Conservation (phyloP, 176 grass and related monocot species). For the Lolium rigidum region DNA sequence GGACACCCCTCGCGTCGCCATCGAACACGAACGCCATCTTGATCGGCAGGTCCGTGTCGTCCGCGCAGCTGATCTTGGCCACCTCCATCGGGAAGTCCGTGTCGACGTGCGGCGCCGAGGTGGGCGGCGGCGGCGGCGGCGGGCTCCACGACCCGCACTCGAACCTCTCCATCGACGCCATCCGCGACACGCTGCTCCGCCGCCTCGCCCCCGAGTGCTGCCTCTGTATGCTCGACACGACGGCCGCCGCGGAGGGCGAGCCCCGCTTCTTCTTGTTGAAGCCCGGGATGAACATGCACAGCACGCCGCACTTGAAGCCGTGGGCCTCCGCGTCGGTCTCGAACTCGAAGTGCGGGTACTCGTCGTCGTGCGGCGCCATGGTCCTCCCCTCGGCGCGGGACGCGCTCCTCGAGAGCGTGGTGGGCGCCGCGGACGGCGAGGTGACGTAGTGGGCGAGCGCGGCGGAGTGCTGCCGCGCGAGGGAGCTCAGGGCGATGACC, state of each 20-base stretch:
- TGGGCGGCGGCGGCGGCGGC: not conserved
- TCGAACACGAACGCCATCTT: slow-evolving; percentile 83
- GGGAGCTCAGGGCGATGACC: slow-evolving; percentile 1
- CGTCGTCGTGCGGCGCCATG: slow-evolving; percentile 46
- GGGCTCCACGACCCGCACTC: slow-evolving; percentile 73
- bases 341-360: not conserved
- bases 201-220: slow-evolving; percentile 36
- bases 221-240: slow-evolving; percentile 36
- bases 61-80: slow-evolving; percentile 47
- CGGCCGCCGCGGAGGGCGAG: not conserved
- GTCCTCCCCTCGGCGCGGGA: slow-evolving; percentile 70
- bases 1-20: slow-evolving; percentile 51
- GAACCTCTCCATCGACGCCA: slow-evolving; percentile 65
- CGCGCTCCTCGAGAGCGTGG: slow-evolving; percentile 52
- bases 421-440: not conserved
- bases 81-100: slow-evolving; percentile 51
- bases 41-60: slow-evolving; percentile 62
- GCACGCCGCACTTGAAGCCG: slow-evolving; percentile 59
- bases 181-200: slow-evolving; percentile 47
- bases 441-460: slow-evolving; percentile 54
- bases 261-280: slow-evolving; percentile 55
- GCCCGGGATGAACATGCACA: slow-evolving; percentile 61
- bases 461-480: slow-evolving; percentile 63
- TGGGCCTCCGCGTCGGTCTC: not conserved
- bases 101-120: not conserved